Evolutionary conservation across 192 early-diverging fungal species (phyloP), one percentile per base, ranked within the genome.

Genomic region (Podila minutissima): DNA sequence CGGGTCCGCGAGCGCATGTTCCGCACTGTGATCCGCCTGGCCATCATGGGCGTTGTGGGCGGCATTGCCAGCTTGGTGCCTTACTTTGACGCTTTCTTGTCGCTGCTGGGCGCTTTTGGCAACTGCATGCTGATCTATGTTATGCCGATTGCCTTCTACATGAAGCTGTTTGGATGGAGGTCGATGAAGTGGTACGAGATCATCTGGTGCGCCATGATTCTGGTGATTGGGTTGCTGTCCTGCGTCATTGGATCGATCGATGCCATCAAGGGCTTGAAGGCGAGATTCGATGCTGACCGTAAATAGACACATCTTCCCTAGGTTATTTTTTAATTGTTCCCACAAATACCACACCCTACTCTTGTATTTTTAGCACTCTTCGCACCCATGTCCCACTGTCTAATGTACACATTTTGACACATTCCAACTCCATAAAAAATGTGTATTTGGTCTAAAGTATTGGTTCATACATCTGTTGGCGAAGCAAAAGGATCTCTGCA

Each of bases 211-310:
- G 72, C 55, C 15, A 53, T 75, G 41, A 72, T 64, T 60, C 38
- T 84, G 31, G 32, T 69, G 17, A 77, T 82, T 62, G 93, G 92
- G 12, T 60, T 94, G 9, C 67, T 90, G 60, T 86, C 87, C 28
- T 86, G 85, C 28, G 73, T 92, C 37, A 87, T 91, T 85, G 93
- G 93, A 26, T 88, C 87, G 46, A 85, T 89, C 28, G 84, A 91
- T 53, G 88, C 93, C 2, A 85, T 92, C 67, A 75, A 87, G 68
- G 74, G 73, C 15, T 83, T 94, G 31, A 46, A 46, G 41, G 13
- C 11, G 41, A 46, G 41, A 46, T 46, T 46, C 41, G 41, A 46
- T 8, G 41, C 41, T 4, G 41, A 46, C 4, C 41, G 15, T 46
- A 46, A 46, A 46, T 46, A 46, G 41, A 46, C 41, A 4, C 41